Conservation (phyloP, 441 rosid genomes). For the Brassica hybrid region DNA sequence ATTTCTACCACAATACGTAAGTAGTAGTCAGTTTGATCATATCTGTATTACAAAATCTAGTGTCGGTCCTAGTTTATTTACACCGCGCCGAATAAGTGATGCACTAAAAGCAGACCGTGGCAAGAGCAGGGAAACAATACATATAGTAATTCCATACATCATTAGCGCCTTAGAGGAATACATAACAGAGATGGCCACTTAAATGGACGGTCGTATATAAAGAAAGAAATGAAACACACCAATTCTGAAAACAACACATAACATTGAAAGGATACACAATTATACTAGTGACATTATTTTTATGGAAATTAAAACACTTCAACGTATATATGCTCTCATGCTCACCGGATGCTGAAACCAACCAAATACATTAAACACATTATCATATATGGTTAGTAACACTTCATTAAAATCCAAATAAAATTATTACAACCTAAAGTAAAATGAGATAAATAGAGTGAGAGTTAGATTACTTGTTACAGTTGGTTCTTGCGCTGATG, state of each 20-base stretch:
- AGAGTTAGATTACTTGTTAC: constrained; percentile 35
- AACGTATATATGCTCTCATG: not conserved
- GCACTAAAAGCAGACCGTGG: constrained; percentile 7
- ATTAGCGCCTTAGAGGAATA: constrained; percentile 4
- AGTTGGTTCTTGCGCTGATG: constrained; percentile 41
- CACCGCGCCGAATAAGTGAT: constrained; percentile 3
- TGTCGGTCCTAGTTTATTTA: not conserved
- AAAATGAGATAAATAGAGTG: not conserved
- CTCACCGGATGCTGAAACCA: constrained; percentile 35
- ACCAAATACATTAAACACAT: constrained; percentile 3
- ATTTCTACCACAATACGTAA: not conserved
- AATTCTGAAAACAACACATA: constrained; percentile 8
- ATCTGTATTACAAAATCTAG: not conserved
- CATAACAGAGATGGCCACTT: constrained; percentile 26
- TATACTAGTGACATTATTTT: constrained; percentile 21
- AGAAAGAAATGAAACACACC: constrained; percentile 25
- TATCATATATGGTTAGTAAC: not conserved
- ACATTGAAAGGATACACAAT: constrained; percentile 1
- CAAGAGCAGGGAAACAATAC: constrained; percentile 14
- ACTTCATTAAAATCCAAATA: not conserved
- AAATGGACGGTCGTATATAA: constrained; percentile 13
- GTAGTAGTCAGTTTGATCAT: not conserved
- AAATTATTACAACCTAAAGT: not conserved
- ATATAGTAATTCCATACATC: constrained; percentile 21
- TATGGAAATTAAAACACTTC: constrained; percentile 18